Percentiles rank a stretch among this genome's conserved stretches.
phyloP scores from a whole-genome alignment of 2,329 filamentous ascomycete species.

The Colletotrichum sublineola region DNA sequence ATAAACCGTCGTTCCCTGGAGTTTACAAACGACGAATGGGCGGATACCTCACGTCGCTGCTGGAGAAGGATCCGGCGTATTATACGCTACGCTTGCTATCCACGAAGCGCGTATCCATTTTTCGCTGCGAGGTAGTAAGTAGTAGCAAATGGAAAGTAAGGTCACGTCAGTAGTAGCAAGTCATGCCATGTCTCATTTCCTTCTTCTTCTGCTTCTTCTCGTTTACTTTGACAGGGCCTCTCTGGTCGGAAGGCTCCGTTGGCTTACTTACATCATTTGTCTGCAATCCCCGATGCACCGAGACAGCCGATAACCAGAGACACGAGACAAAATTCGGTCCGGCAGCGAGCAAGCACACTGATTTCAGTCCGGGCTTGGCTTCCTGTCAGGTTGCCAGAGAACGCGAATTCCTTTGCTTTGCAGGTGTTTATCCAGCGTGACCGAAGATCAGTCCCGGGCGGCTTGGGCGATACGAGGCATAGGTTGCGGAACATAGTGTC shows the following conservation, averaged over 20 bases:
- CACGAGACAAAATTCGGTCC: conserved; percentile 7
- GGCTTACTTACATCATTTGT: conserved; percentile 23
- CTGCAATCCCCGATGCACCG: conserved; percentile 10
- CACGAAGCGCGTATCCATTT: not conserved
- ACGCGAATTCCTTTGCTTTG: conserved; percentile 7
- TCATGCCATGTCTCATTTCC: conserved; percentile 8
- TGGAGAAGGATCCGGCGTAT: too few relatives aligned
- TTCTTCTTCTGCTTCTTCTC: not conserved
- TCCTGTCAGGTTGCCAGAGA: conserved; percentile 13
- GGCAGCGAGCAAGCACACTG: not conserved
- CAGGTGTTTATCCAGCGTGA: conserved; percentile 6
- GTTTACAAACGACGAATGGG: too few relatives aligned
- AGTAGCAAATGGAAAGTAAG: too few relatives aligned
- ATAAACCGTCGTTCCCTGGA: not conserved
- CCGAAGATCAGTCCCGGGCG: not conserved
- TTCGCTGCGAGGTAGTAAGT: not conserved
- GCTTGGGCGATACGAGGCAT: conserved; percentile 33
- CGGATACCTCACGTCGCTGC: too few relatives aligned
- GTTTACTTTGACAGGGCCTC: not conserved
- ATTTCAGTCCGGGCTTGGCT: conserved; percentile 17
- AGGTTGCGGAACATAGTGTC: conserved; percentile 12
- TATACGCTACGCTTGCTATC: not conserved
- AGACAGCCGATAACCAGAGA: not conserved
- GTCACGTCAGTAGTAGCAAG: not conserved
- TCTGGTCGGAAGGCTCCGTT: not conserved